Base-by-base conservation (phyloP, 2,329 filamentous ascomycete species). In the Colletotrichum musicola region DNA sequence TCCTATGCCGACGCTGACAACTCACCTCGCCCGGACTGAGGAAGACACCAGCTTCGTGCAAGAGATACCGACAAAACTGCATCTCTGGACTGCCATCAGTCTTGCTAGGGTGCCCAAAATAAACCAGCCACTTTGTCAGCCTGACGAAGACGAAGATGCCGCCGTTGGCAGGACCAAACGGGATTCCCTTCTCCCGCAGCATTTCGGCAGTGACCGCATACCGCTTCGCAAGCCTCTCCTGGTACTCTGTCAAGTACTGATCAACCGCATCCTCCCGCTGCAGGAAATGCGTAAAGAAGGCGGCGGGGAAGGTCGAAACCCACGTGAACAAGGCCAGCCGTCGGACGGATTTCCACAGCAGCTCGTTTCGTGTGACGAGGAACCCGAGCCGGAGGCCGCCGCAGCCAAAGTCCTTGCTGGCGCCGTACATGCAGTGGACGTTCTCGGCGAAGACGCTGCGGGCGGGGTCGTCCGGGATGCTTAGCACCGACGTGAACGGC, bases 361-460 rank as follows among this genome's bases (percentile, higher is more conserved):
- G 42, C 30, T 20, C 13, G 16, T 60, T 69, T 9, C 49, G 38
- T 6, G 65, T 56, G n/a, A 68, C 49, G 10, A 64, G 35, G 42
- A 64, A 59, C 1, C 55, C 65, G 14, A 64, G 20, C 14, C 61
- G n/a, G 18, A 64, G 49, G 6, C 61, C 65, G n/a, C 49, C 49
- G 27, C 40, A 25, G 13, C 65, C 60, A 54, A 64, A 64, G 60
- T 60, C 55, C 42, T 68, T 64, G 38, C 64, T 60, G 10, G 42
- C 25, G 22, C 65, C 42, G 38, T 64, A 65, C 20, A 65, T 27
- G 44, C 50, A 65, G 62, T 65, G 56, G 2, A 60, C 14, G 12
- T 69, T 65, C 4, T 61, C 55, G 3, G 49, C 40, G n/a, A 50
- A 35, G 6, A 64, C 27, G 4, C 55, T 50, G n/a, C n/a, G 25